Evolutionary conservation across 768 basidiomycete species (phyloP).

Genomic region (Imleria badia): DNA sequence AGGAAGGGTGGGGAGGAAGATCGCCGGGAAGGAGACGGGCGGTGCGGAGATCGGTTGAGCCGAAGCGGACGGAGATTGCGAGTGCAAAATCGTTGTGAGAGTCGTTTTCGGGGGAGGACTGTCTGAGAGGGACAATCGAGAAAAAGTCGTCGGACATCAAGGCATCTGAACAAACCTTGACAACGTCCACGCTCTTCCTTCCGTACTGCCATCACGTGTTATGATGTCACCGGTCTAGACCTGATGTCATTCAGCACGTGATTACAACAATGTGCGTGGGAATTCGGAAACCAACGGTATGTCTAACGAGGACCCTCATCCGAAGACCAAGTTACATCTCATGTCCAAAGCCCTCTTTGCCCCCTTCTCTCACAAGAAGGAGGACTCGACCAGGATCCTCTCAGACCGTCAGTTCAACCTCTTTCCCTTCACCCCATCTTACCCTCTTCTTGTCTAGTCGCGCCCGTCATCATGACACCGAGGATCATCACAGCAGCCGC

Average conservation of each 20-base stretch:
- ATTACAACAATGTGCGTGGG: constrained; percentile 1
- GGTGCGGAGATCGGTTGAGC: constrained; percentile 36
- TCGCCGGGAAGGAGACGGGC: constrained; percentile 35
- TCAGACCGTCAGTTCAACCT: constrained; percentile 59
- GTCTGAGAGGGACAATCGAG: constrained; percentile 30
- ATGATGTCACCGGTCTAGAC: constrained; percentile 34
- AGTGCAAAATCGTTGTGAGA: constrained; percentile 49
- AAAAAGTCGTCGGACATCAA: constrained; percentile 43
- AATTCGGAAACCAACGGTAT: constrained; percentile 23
- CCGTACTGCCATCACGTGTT: constrained; percentile 23
- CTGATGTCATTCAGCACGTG: constrained; percentile 28
- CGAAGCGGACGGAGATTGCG: constrained; percentile 51
- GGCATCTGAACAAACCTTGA: background rate
- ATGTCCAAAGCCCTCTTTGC: constrained; percentile 72
- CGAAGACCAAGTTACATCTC: constrained; percentile 52
- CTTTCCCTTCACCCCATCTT: background rate
- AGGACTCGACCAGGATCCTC: constrained; percentile 69
- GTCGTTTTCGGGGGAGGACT: constrained; percentile 14
- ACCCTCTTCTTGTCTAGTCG: constrained; percentile 49
- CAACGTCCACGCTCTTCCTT: background rate
- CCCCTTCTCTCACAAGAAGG: constrained; percentile 58
- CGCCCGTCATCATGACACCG: constrained; percentile 89
- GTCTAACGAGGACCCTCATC: background rate
- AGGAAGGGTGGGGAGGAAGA: constrained; percentile 21
- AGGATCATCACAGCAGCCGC: constrained; percentile 72